phyloP scores from a whole-genome alignment of 106 monocot species.

The Phalaenopsis aphrodite region DNA sequence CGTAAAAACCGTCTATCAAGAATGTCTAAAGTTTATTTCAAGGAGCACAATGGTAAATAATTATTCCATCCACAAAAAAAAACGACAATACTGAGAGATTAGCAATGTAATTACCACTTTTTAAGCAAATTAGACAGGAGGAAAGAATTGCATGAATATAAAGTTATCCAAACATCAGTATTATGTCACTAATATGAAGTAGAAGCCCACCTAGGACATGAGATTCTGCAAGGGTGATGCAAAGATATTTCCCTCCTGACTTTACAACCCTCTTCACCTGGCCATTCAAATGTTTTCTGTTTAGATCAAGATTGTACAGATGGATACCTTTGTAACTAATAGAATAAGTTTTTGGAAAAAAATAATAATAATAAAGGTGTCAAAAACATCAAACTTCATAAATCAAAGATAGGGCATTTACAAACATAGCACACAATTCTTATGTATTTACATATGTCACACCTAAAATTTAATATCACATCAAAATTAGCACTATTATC shows the following conservation, averaged over 20 bases:
- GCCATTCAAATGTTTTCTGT: slow-evolving; percentile 2
- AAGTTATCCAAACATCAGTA: not conserved
- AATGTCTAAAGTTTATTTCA: too few relatives aligned
- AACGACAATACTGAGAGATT: not conserved
- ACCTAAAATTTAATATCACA: too few relatives aligned
- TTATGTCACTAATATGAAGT: not conserved
- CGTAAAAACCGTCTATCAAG: not conserved
- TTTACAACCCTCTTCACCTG: slow-evolving; percentile 88
- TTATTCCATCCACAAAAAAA: not conserved
- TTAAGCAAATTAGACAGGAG: not conserved
- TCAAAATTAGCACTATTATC: too few relatives aligned
- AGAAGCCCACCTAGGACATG: slow-evolving; percentile 75
- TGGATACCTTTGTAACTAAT: not conserved
- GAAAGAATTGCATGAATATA: slow-evolving; percentile 3
- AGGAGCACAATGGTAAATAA: not conserved
- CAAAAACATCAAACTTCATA: slow-evolving; percentile 2
- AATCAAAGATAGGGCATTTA: not conserved
- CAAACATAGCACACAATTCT: too few relatives aligned
- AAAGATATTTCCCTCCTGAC: slow-evolving; percentile 68
- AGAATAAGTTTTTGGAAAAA: not conserved
- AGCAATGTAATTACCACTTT: not conserved
- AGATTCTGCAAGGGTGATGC: slow-evolving; percentile 86
- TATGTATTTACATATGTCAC: too few relatives aligned
- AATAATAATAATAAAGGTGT: not conserved
- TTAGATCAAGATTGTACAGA: not conserved